A percentile compares a stretch with the other conserved stretches of the same genome.
Conservation (phyloP, 768 basidiomycete genomes). For the Hemileccinum impolitum region DNA sequence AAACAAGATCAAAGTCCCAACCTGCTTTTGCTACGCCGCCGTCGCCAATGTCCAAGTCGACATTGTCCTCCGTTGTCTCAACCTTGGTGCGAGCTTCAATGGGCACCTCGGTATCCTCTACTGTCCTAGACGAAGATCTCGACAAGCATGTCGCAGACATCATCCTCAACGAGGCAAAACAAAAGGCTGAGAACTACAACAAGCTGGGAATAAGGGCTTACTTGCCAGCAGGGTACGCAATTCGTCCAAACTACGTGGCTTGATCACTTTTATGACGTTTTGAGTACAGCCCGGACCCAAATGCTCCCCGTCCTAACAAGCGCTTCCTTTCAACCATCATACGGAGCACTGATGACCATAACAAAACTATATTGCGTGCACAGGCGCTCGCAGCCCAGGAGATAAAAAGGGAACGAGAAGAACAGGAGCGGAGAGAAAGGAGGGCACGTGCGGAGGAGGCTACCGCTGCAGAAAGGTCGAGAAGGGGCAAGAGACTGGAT, state of each 20-base stretch:
- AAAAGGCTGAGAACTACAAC: constrained; percentile 78
- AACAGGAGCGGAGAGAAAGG: constrained; percentile 59
- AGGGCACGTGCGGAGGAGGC: constrained; percentile 74
- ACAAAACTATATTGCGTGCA: constrained; percentile 74
- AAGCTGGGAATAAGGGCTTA: constrained; percentile 80
- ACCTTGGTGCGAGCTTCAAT: constrained; percentile 75
- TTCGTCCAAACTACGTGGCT: constrained; percentile 14
- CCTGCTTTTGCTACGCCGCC: constrained; percentile 4
- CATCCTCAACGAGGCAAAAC: constrained; percentile 89
- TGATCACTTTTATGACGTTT: not conserved
- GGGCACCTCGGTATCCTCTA: constrained; percentile 57
- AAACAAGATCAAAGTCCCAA: constrained; percentile 21
- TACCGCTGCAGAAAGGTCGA: constrained; percentile 57
- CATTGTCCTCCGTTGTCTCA: constrained; percentile 83
- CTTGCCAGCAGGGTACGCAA: constrained; percentile 51
- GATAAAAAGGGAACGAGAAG: constrained; percentile 63
- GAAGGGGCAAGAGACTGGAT: constrained; percentile 35
- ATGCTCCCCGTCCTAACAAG: constrained; percentile 78
- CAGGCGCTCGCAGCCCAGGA: constrained; percentile 74
- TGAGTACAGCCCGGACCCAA: constrained; percentile 54
- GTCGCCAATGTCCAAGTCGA: constrained; percentile 41
- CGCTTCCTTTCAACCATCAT: constrained; percentile 85
- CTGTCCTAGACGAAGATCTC: constrained; percentile 77
- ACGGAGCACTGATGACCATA: constrained; percentile 93
- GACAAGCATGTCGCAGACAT: constrained; percentile 91